Evolutionary conservation across 2,329 filamentous ascomycete genomes (phyloP), one percentile per base, ranked within the genome.

Genomic region (Aspergillus sp.): DNA sequence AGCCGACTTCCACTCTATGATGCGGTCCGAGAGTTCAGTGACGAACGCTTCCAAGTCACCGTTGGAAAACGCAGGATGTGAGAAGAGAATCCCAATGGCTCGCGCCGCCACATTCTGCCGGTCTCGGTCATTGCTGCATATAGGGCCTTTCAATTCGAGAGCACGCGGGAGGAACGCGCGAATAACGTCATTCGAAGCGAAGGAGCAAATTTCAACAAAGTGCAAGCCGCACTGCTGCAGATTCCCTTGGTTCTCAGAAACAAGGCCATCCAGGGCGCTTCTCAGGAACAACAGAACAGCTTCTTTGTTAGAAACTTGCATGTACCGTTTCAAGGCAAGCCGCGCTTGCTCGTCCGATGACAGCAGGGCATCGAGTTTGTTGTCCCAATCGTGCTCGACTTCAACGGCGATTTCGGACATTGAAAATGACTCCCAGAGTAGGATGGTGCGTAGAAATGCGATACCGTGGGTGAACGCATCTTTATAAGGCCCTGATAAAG

Each of bases 381-480:
- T 71, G 52, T 86, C 82, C 91, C 91, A 96, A 41, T 89, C 83
- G 28, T 81, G 77, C 44, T 89, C 81, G 15, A 86, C 56, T 7
- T 72, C 69, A 15, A 71, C 55, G 3, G 56, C 52, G 10, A 69
- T 58, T 1, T 56, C 51, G 8, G 64, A 63, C 8, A 60, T 52
- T 11, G 47, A 47, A 15, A 80, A 57, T 25, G 77, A 74, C 48
- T 75, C 64, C 43, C 72, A 66, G 22, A 80, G 60, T 3, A 81
- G 60, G 17, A 81, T 67, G 34, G 74, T 71, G 12, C 75, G 68
- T 40, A 77, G 77, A 46, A 86, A 93, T 4, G 69, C 69, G 15
- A 91, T 66, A 1, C 83, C 76, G n/a, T 78, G 64, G 0, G 78
- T 69, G 37, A 86, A 80, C 0, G 82, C 75, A 22, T 67, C 59